Evolutionary conservation across 2,329 filamentous ascomycete genomes (phyloP), one percentile per base, ranked within the genome.

Genomic region (Arachnomyces sp.): DNA sequence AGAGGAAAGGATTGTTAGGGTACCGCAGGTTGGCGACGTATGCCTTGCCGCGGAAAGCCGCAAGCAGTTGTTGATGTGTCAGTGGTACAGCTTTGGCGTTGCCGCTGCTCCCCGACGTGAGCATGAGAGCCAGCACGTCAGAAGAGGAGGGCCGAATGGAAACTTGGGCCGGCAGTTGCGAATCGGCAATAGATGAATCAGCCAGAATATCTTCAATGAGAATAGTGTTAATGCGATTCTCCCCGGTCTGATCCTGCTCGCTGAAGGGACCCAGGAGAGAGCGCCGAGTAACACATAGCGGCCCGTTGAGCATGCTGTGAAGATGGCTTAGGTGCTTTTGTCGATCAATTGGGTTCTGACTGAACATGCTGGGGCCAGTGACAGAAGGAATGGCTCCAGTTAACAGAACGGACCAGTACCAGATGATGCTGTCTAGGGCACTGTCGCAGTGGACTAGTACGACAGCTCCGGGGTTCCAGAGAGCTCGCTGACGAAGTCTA

Each of bases 101-200:
- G 28, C 37, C 37, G 16, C 15, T 18, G 37, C 37, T 39, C 14
- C 37, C 37, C 3, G 37, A 39, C 13, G 37, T 39, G 31, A 39
- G 37, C 37, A 39, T 39, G 5, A 39, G 37, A 34, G 25, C 37
- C 6, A 30, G 13, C 28, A 37, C 16, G 11, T 37, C n/a, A 15
- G 17, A n/a, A n/a, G n/a, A n/a, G n/a, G n/a, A n/a, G n/a, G n/a
- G n/a, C n/a, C 4, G 25, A 11, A 6, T 13, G 18, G 18, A 37
- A 28, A n/a, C n/a, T n/a, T n/a, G n/a, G 15, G 35, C 9, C 18
- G 31, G 9, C 5, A 25, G n/a, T 25, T 9, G 21, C 11, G n/a
- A 11, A 7, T 7, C 3, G 28, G 18, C 18, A 29, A 30, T 17
- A 12, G 14, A 11, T 15, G 35, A 11, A 14, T 5, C 16, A 15